Base-by-base conservation (phyloP, 768 basidiomycete species). In the Auricularia auricula-judae region DNA sequence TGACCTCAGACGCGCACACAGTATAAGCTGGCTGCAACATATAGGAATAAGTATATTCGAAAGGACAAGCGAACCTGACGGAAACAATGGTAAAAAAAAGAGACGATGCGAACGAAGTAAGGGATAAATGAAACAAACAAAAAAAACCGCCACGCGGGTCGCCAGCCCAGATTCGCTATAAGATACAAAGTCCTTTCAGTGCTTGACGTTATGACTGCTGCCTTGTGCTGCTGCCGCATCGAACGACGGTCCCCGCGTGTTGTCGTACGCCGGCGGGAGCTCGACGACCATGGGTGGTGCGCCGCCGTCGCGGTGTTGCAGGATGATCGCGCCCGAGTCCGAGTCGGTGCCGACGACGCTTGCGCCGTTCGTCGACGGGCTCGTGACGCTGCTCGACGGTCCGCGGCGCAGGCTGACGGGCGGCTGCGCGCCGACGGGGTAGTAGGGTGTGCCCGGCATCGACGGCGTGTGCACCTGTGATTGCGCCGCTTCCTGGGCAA, bases 11-110 rank as follows among this genome's bases (percentile, higher is more conserved):
- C 29, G 29, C 39, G 39, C 39, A 42, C 39, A 42, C 39, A 51
- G 21, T 0, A 18, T 12, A 16, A 3, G 47, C 21, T 51, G 21
- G 47, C 18, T 51, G 21, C 47, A 21, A 42, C 47, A 16, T 51
- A 21, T 51, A 59, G 16, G 56, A 59, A 59, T 59, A 59, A 59
- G 56, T 33, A 59, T 59, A 59, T 59, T 59, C 11, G 34, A 59
- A 59, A 14, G 56, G 23, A 59, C 34, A 29, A 59, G 34, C 56
- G 34, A 59, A 33, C 23, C 14, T 8, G 34, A 59, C 23, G 23
- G 23, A 23, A 34, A 59, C 14, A 59, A 59, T 11, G 10, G 54
- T 8, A 12, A 59, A 33, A 59, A 34, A 35, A 33, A 29, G 33
- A 5, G 29, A 29, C 23, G 10, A 23, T 12, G 12, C 56, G 56